Conservation (phyloP, 108 stramenopile genomes). For the Poteriospumella lacustris region DNA sequence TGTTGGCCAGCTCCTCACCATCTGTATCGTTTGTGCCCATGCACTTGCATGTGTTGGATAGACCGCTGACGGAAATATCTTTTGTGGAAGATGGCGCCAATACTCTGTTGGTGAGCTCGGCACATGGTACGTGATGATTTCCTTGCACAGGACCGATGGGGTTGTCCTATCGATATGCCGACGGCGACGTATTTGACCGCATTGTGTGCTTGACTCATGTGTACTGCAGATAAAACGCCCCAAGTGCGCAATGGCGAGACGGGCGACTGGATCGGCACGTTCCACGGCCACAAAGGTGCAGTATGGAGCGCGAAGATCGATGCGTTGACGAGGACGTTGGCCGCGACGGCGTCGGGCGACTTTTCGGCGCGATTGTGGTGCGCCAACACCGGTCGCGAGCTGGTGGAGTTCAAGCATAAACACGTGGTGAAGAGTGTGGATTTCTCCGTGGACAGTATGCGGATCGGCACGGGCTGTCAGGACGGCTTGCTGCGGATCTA, state of each 20-base stretch:
- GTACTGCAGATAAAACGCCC: conserved; percentile 62
- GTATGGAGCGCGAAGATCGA: conserved; percentile 93
- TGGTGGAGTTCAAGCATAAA: conserved; percentile 67
- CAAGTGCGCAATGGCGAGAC: conserved; percentile 88
- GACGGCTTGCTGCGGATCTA: conserved; percentile 81
- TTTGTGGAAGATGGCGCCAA: neutral
- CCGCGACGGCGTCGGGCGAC: conserved; percentile 81
- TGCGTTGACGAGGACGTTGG: conserved; percentile 62
- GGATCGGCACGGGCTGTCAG: conserved; percentile 84
- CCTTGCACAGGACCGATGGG: no score
- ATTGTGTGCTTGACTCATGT: neutral
- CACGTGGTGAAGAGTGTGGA: conserved; percentile 93
- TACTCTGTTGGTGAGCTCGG: conserved; percentile 1
- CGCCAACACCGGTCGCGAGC: conserved; percentile 51
- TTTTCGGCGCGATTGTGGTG: conserved; percentile 56
- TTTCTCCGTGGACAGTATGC: conserved; percentile 70
- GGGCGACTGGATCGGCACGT: conserved; percentile 99
- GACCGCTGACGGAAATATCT: neutral
- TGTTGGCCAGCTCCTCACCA: no score
- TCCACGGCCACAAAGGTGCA: conserved; percentile 97
- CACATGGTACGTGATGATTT: neutral
- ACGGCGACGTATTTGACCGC: no score
- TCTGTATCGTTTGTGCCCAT: no score
- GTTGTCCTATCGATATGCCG: no score
- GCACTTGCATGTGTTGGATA: neutral